Evolutionary conservation across 1,139 yeast genomes (phyloP), one percentile per base, ranked within the genome.

Genomic region (Nakaseomyces glabratus): DNA sequence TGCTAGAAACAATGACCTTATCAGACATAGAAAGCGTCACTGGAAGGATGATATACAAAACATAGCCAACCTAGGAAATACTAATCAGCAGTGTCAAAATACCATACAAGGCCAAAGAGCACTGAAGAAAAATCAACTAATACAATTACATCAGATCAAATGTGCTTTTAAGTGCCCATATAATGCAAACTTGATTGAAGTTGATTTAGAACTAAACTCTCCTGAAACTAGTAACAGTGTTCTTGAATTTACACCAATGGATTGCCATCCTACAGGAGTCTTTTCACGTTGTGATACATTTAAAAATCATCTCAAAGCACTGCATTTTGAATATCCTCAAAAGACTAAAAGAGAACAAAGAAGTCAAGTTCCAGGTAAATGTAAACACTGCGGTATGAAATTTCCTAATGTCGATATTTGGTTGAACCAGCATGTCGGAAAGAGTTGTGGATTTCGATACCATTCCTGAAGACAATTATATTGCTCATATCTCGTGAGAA

Each of bases 231-330:
- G 33, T 28, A 42, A 40, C 9, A 26, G 24, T 14, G 28, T 11
- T 11, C 32, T 51, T 23, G 34, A 34, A 17, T 52, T 52, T 33
- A 57, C 49, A 26, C 50, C 58, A 2, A 45, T 51, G 4, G 45
- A 46, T 31, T 84, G 95, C 53, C 95, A 86, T 55, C 72, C 73
- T 40, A 75, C 84, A 4, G 95, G 95, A 5, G 76, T 81, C 24
- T 86, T 86, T 50, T 74, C 86, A 13, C 69, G 96, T 32, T 82
- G 95, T 55, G 96, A 86, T 57, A 86, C 96, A 5, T 86, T 75
- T 62, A 86, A 86, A 54, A 86, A 85, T 58, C 96, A 86, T 59
- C 65, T 86, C 43, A 82, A 82, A 56, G 93, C 95, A 3, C 69
- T 86, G 44, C 96, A 86, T 57, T 86, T 86, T 57, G 82, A 75